Conservation (phyloP, 2,329 filamentous ascomycete species). For the Pseudocercospora macadamiae region DNA sequence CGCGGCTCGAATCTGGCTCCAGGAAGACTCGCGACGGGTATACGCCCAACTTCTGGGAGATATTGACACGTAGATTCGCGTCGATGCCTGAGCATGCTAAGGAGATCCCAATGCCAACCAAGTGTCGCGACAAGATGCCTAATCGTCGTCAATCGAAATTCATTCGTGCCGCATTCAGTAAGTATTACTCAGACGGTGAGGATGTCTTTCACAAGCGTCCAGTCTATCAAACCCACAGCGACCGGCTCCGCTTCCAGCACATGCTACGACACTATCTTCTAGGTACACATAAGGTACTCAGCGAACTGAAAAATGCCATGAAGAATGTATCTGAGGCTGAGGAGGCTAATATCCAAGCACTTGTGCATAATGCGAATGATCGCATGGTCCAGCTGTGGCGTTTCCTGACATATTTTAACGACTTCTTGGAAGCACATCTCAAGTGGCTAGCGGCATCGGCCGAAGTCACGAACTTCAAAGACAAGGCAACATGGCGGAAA, state of each 20-base stretch:
- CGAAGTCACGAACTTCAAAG: not conserved
- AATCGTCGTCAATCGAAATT: not conserved
- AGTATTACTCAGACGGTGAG: no score
- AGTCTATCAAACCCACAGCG: not conserved
- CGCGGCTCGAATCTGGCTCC: not conserved
- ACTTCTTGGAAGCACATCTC: conserved; percentile 4
- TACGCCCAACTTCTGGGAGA: conserved; percentile 1
- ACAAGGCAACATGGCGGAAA: conserved; percentile 3
- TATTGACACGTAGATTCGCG: not conserved
- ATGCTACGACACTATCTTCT: not conserved
- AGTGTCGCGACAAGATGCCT: not conserved
- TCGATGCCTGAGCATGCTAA: not conserved
- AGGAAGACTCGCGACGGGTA: not conserved
- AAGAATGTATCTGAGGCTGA: not conserved
- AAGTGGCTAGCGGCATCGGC: conserved; percentile 6
- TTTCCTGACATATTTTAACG: not conserved
- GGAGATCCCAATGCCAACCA: not conserved
- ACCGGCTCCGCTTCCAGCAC: not conserved
- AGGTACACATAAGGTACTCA: not conserved
- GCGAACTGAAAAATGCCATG: not conserved
- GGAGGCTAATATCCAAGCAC: not conserved
- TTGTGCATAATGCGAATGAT: not conserved
- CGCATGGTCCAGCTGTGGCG: not conserved
- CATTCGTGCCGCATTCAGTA: not conserved
- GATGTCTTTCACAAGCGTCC: not conserved